Conservation (phyloP, 2,329 filamentous ascomycete genomes). For the Dryadomyces quercus-mongolicae region DNA sequence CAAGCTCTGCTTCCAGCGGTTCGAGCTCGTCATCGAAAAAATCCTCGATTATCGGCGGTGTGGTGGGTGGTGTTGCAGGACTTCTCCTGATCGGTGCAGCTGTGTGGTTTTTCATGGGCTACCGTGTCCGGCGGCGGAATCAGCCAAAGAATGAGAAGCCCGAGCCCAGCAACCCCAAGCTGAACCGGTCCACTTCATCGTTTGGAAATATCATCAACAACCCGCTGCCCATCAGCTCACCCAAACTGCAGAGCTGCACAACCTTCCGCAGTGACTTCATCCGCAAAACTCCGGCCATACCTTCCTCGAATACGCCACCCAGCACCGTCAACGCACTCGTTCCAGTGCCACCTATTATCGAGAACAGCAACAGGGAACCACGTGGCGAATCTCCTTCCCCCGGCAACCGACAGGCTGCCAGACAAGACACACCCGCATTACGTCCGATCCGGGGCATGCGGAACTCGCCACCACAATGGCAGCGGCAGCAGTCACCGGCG, state of each 20-base stretch:
- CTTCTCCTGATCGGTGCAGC: slow-evolving; percentile 26
- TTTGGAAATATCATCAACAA: slow-evolving; percentile 44
- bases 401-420: slow-evolving; percentile 3
- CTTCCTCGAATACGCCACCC: neutral
- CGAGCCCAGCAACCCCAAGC: slow-evolving; percentile 6
- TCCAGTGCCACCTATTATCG: neutral
- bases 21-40: slow-evolving; percentile 21
- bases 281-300: slow-evolving; percentile 20
- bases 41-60: slow-evolving; percentile 31
- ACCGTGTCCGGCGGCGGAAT: slow-evolving; percentile 17
- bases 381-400: neutral
- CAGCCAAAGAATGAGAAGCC: slow-evolving; percentile 17
- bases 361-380: neutral
- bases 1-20: slow-evolving; percentile 20
- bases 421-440: slow-evolving; percentile 4
- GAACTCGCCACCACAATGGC: slow-evolving; percentile 7
- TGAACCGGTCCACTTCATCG: slow-evolving; percentile 22
- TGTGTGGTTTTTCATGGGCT: slow-evolving; percentile 25
- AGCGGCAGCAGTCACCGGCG: slow-evolving; percentile 7
- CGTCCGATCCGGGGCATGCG: slow-evolving; percentile 28
- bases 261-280: slow-evolving; percentile 41
- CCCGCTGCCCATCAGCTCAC: slow-evolving; percentile 45
- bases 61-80: slow-evolving; percentile 31
- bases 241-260: slow-evolving; percentile 30
- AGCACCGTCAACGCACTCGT: neutral